These are phyloP conservation scores for Pseudogymnoascus sp. DNA, from an alignment of 2,329 filamentous ascomycete species.

Conservation along the genomic window DNA sequence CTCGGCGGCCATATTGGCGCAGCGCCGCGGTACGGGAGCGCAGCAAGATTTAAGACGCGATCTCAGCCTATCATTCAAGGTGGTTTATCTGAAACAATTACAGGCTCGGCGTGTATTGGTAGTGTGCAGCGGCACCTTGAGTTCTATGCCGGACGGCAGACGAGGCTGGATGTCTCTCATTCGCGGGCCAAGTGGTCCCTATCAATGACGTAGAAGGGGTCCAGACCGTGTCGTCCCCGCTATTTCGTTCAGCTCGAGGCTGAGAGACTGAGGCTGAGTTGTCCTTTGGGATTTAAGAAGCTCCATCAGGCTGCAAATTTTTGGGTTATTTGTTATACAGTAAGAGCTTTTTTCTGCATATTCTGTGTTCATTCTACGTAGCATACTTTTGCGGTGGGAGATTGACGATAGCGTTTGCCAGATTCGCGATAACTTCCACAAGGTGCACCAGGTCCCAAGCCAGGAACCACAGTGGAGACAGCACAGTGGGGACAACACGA, in stretches of 20 bases:
- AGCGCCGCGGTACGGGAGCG: background rate
- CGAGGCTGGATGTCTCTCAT: background rate
- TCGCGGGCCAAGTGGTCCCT: background rate
- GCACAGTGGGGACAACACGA: background rate
- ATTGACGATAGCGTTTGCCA: background rate
- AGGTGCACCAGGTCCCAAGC: background rate
- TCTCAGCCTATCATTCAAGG: background rate
- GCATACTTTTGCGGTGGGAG: background rate
- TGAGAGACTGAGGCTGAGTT: background rate
- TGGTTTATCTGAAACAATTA: background rate
- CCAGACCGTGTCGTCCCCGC: background rate
- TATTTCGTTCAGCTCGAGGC: background rate
- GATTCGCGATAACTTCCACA: background rate
- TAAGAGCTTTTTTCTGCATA: background rate
- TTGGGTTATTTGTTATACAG: background rate
- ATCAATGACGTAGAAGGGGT: background rate
- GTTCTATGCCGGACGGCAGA: background rate
- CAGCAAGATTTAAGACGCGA: background rate
- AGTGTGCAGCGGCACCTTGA: background rate
- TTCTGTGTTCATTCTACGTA: background rate
- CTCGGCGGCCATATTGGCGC: background rate
- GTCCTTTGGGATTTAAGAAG: background rate
- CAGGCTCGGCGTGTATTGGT: background rate
- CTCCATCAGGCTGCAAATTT: background rate
- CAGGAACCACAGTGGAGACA: background rate